These are phyloP conservation scores for Aspergillus sp. DNA, from an alignment of 2,329 filamentous ascomycete genomes.

Conservation along the genomic window DNA sequence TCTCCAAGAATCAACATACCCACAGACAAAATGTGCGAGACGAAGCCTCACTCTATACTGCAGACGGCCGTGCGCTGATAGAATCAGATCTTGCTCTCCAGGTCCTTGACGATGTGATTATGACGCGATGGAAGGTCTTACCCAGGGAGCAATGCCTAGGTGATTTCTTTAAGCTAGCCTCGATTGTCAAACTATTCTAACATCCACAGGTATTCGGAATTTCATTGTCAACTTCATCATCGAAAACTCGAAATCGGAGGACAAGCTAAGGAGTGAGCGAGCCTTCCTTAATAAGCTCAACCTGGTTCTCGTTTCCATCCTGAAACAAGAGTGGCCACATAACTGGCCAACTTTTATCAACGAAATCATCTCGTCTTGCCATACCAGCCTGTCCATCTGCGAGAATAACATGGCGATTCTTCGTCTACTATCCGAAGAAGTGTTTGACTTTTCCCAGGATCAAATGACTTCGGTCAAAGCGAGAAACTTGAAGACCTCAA, in stretches of 20 bases:
- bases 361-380: constrained; percentile 96
- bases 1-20: constrained; percentile 85
- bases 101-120: constrained; percentile 96
- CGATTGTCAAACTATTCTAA: constrained; percentile 7
- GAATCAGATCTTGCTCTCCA: constrained; percentile 82
- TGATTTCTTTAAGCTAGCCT: constrained; percentile 42
- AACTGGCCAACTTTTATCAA: constrained; percentile 99
- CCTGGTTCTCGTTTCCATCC: constrained; percentile 90
- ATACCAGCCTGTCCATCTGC: constrained; percentile 93
- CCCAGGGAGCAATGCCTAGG: constrained; percentile 95
- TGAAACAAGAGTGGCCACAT: constrained; percentile 99
- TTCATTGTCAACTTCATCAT: constrained; percentile 99
- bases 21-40: constrained; percentile 89
- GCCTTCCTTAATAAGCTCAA: constrained; percentile 98
- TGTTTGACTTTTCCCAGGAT: constrained; percentile 98
- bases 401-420: constrained; percentile 99
- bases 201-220: constrained; percentile 81
- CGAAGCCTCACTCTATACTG: not conserved
- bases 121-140: constrained; percentile 98
- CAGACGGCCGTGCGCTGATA: constrained; percentile 34
- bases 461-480: constrained; percentile 99
- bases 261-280: constrained; percentile 78
- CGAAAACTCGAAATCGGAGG: constrained; percentile 85
- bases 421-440: constrained; percentile 91
- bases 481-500: constrained; percentile 93